Base-by-base conservation (phyloP, 2,329 filamentous ascomycete genomes). In the Talaromyces sp. region DNA sequence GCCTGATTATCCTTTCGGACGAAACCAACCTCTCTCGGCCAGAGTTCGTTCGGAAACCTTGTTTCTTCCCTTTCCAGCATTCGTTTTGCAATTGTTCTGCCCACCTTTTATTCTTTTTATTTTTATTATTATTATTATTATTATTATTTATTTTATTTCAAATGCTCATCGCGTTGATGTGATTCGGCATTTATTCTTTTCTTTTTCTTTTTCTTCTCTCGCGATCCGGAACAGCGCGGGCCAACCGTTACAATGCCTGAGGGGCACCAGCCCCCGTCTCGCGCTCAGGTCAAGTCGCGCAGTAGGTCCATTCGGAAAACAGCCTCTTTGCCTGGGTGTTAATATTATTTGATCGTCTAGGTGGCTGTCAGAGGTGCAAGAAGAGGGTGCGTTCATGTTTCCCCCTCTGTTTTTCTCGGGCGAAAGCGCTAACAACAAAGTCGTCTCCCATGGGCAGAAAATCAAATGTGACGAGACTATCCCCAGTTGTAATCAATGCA, bases 391-490 rank as follows among this genome's bases (percentile, higher is more conserved):
- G 50, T 31, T 27, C 3, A 3, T 8, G 28, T 7, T 53, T 53
- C 27, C 12, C 12, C 5, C 4, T 9, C 50, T 31, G 3, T 31
- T 10, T n/a, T 14, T 47, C 6, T 16, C 42, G 5, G 14, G 14
- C 16, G 18, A 23, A 23, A 23, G 23, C 23, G 23, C 23, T 23
- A 23, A 23, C 23, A 23, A 23, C 23, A 23, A 23, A 23, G 23
- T 23, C 23, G 23, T 23, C 23, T 23, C 23, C 23, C 28, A 7
- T 5, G 16, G 23, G 8, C 50, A 59, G 57, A 59, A 59, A 59
- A 59, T 59, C 57, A 53, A 59, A 36, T 59, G 57, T 28, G 57
- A 59, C 47, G 57, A 59, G 31, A 59, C 57, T 36, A 27, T 42
- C 23, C 57, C 57, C 50, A 18, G 31, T n/a, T 59, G 57, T 34